phyloP scores from a whole-genome alignment of 805 yeast species.

The Candida wancherniae region DNA sequence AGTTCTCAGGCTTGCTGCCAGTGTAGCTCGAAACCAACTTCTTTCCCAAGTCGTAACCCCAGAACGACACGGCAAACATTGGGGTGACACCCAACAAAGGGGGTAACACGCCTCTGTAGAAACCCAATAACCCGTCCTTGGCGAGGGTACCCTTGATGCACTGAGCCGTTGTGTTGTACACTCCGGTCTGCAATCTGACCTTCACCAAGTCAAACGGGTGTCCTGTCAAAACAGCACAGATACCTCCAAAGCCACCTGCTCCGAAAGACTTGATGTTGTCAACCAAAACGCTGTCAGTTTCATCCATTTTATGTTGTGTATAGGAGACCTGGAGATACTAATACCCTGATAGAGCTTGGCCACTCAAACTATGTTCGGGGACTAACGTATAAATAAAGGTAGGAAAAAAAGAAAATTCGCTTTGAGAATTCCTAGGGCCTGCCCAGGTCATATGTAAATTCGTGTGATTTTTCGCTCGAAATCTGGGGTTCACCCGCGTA shows the following conservation, averaged over 20 bases:
- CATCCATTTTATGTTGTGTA: conserved; percentile 43
- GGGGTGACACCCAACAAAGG: conserved; percentile 97
- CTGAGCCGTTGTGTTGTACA: conserved; percentile 55
- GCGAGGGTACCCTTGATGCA: conserved; percentile 69
- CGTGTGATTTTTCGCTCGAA: conserved; percentile 8
- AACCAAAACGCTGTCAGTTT: conserved; percentile 44
- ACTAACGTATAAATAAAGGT: no score
- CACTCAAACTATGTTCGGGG: no score
- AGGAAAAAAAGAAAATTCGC: no score
- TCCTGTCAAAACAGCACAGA: conserved; percentile 92
- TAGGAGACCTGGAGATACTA: no score
- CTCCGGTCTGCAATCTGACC: conserved; percentile 85
- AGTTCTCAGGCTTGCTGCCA: conserved; percentile 34
- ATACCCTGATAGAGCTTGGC: no score
- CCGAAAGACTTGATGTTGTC: conserved; percentile 84
- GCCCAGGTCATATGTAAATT: no score
- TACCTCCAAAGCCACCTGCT: conserved; percentile 95
- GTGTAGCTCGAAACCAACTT: conserved; percentile 51
- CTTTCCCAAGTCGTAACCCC: conserved; percentile 97
- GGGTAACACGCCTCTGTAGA: conserved; percentile 91
- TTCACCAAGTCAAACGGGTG: conserved; percentile 95
- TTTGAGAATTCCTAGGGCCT: no score
- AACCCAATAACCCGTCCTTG: conserved; percentile 73
- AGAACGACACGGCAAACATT: conserved; percentile 95
- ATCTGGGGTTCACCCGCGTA: conserved; percentile 11